Evolutionary conservation across 208 protist species (phyloP).

Genomic region (Novymonas esmeraldas): DNA sequence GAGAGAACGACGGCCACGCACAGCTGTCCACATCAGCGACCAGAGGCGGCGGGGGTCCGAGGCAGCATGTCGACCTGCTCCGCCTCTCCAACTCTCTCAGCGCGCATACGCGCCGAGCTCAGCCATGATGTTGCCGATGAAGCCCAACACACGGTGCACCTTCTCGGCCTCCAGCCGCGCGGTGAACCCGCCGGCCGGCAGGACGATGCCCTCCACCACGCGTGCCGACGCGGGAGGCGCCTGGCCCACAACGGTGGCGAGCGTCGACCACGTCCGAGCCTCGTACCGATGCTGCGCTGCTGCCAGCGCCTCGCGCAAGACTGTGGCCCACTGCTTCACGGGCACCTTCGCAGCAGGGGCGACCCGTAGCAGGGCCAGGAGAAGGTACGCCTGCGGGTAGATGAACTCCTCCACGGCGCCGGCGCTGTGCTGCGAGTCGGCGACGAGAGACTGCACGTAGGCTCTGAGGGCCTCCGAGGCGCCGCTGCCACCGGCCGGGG

Average conservation of each 20-base stretch:
- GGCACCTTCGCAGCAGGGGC: slow-evolving; percentile 41
- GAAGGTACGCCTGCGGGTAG: slow-evolving; percentile 66
- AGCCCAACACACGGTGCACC: slow-evolving; percentile 26
- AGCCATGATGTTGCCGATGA: slow-evolving; percentile 23
- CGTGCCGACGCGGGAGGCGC: neutral
- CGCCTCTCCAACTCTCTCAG: neutral
- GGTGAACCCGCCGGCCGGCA: slow-evolving; percentile 28
- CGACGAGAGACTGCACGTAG: slow-evolving; percentile 31
- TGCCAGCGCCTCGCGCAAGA: slow-evolving; percentile 39
- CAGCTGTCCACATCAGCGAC: too few species aligned
- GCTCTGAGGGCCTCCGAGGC: slow-evolving; percentile 24
- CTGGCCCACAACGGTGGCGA: slow-evolving; percentile 9
- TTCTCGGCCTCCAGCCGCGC: slow-evolving; percentile 29
- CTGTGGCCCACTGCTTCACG: slow-evolving; percentile 51
- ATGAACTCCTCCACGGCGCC: slow-evolving; percentile 56
- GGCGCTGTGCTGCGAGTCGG: slow-evolving; percentile 25
- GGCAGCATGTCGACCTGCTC: too few species aligned
- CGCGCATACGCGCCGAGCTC: slow-evolving; percentile 8
- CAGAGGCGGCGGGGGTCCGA: too few species aligned
- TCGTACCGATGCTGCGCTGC: slow-evolving; percentile 38
- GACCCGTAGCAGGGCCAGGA: slow-evolving; percentile 62
- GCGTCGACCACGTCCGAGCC: slow-evolving; percentile 26
- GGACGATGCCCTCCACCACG: slow-evolving; percentile 6
- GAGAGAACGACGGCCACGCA: neutral
- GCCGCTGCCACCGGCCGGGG: slow-evolving; percentile 11